Conservation (phyloP, 768 basidiomycete species). For the Phaeotremella skinneri region DNA sequence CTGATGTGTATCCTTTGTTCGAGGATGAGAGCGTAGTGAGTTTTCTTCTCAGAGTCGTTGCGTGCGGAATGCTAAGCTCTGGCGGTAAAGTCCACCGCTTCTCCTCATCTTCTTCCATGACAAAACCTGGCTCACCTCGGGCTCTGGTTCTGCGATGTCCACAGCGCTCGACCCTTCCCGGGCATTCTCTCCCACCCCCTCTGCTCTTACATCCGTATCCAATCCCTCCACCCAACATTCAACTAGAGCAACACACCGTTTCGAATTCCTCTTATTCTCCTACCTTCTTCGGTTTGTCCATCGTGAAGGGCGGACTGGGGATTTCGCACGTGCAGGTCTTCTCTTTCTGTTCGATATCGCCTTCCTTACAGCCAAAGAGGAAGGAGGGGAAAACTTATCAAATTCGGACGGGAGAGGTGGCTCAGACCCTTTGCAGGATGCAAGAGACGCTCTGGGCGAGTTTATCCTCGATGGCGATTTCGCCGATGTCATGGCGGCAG, state of each 20-base stretch:
- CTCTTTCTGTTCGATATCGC: slow-evolving; percentile 95
- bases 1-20: slow-evolving; percentile 88
- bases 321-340: slow-evolving; percentile 85
- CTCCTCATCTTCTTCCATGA: slow-evolving; percentile 98
- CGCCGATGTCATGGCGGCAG: slow-evolving; percentile 93
- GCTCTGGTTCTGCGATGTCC: slow-evolving; percentile 8
- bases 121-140: slow-evolving; percentile 61
- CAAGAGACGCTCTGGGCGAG: slow-evolving; percentile 81
- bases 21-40: slow-evolving; percentile 68
- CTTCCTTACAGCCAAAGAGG: slow-evolving; percentile 49
- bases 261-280: slow-evolving; percentile 93
- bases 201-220: slow-evolving; percentile 62
- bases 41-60: neutral
- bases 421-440: slow-evolving; percentile 73
- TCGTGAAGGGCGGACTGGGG: slow-evolving; percentile 87
- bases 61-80: neutral
- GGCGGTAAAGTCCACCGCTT: slow-evolving; percentile 53
- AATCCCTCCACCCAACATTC: slow-evolving; percentile 45
- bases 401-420: slow-evolving; percentile 20
- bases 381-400: slow-evolving; percentile 27
- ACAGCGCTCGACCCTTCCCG: slow-evolving; percentile 16
- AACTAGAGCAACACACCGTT: slow-evolving; percentile 59
- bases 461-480: slow-evolving; percentile 97
- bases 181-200: slow-evolving; percentile 61
- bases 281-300: slow-evolving; percentile 93